Evolutionary conservation across 2,329 filamentous ascomycete species (phyloP).

Genomic region (Paecilomyces dactylethromorphus): DNA sequence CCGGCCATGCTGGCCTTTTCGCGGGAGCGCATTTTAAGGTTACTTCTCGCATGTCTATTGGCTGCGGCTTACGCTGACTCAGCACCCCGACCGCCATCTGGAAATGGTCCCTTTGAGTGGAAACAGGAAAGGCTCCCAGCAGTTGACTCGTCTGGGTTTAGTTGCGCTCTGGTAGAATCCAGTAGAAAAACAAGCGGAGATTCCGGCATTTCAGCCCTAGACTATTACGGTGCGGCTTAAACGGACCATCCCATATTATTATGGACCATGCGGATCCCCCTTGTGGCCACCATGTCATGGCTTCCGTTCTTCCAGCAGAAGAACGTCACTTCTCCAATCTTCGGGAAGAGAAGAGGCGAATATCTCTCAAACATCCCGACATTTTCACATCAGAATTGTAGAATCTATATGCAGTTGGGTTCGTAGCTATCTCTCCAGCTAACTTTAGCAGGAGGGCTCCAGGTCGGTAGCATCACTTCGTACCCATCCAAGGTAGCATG

Average conservation of each 20-base stretch:
- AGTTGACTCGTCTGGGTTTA: neutral
- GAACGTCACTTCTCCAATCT: neutral
- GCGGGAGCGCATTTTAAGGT: constrained; percentile 22
- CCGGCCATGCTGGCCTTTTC: constrained; percentile 42
- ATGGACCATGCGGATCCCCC: no score
- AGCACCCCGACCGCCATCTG: constrained; percentile 12
- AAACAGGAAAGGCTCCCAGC: neutral
- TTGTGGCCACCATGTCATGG: neutral
- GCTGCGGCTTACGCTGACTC: constrained; percentile 22
- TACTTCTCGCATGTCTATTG: constrained; percentile 34
- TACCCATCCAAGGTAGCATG: no score
- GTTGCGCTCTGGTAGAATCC: neutral
- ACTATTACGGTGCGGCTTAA: neutral
- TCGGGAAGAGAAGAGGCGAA: neutral
- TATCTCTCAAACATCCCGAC: neutral
- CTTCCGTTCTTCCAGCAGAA: neutral
- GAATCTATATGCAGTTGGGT: neutral
- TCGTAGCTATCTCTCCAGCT: neutral
- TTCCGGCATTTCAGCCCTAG: neutral
- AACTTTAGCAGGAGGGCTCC: no score
- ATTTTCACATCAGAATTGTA: neutral
- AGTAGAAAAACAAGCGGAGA: neutral
- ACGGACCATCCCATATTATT: no score
- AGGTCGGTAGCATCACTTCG: neutral
- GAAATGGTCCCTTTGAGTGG: constrained; percentile 9